Evolutionary conservation across 2,329 filamentous ascomycete species (phyloP).

Genomic region (Ceratocystis alfenasii): DNA sequence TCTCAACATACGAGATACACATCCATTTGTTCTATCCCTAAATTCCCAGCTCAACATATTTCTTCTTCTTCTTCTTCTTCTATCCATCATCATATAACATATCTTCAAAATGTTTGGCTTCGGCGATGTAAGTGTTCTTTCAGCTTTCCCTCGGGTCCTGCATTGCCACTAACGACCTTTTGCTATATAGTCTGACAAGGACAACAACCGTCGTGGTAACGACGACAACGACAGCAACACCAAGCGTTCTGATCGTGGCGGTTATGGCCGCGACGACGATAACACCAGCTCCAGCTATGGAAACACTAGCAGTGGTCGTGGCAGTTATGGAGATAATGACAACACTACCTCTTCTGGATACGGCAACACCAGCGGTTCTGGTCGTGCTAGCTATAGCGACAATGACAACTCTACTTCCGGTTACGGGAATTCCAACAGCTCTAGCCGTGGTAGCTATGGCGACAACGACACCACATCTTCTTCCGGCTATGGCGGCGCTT

Average conservation of each 20-base stretch:
- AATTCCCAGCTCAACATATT: neutral
- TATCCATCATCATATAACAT: too few relatives aligned
- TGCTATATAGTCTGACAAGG: slow-evolving; percentile 4
- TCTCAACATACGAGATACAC: neutral
- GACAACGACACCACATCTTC: slow-evolving; percentile 25
- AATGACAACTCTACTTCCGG: slow-evolving; percentile 19
- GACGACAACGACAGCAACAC: slow-evolving; percentile 23
- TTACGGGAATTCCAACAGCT: slow-evolving; percentile 22
- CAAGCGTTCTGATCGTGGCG: neutral
- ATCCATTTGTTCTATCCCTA: neutral
- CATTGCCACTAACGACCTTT: neutral
- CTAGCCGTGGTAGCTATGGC: slow-evolving; percentile 23
- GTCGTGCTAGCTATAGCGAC: slow-evolving; percentile 2
- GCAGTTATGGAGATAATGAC: neutral
- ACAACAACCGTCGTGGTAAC: slow-evolving; percentile 20
- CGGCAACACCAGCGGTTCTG: slow-evolving; percentile 21
- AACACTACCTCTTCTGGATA: slow-evolving; percentile 19
- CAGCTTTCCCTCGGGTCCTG: neutral
- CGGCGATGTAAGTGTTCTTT: slow-evolving; percentile 13
- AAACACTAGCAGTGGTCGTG: neutral
- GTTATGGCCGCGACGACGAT: neutral
- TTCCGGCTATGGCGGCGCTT: slow-evolving; percentile 23
- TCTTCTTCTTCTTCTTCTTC: neutral
- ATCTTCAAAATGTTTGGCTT: slow-evolving; percentile 19
- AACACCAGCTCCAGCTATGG: neutral